phyloP scores from a whole-genome alignment of 768 basidiomycete species.

The Xerocomellus dryophilus region DNA sequence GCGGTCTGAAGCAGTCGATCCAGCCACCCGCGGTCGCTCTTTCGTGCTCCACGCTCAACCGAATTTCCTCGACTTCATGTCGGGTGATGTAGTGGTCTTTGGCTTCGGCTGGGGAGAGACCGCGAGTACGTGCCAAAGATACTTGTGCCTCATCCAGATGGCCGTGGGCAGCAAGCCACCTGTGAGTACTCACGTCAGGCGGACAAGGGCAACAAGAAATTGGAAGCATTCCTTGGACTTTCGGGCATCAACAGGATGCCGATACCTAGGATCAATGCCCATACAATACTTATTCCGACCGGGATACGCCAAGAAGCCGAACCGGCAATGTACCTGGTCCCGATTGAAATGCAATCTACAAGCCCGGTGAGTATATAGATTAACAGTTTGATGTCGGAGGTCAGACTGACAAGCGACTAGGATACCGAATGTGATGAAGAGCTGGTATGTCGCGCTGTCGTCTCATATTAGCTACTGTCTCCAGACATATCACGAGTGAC shows the following conservation, averaged over 20 bases:
- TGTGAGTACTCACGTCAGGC: background rate
- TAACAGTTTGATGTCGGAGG: background rate
- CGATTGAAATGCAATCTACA: background rate
- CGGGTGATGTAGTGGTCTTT: slow-evolving; percentile 30
- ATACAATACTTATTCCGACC: background rate
- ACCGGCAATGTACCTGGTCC: background rate
- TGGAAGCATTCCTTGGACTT: slow-evolving; percentile 43
- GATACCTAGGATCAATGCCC: slow-evolving; percentile 37
- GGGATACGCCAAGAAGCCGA: background rate
- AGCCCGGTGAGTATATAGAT: slow-evolving; percentile 22
- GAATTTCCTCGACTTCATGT: slow-evolving; percentile 56
- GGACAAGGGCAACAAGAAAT: background rate
- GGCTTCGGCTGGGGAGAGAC: slow-evolving; percentile 33
- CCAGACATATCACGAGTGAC: background rate
- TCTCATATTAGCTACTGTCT: background rate
- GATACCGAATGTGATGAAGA: slow-evolving; percentile 71
- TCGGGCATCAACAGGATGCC: slow-evolving; percentile 29
- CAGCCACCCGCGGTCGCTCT: slow-evolving; percentile 40
- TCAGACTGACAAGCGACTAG: slow-evolving; percentile 53
- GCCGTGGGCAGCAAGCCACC: background rate
- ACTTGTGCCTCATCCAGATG: background rate
- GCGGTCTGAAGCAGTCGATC: slow-evolving; percentile 47
- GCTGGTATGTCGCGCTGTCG: slow-evolving; percentile 47
- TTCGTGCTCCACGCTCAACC: slow-evolving; percentile 40
- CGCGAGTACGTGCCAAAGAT: slow-evolving; percentile 44